Evolutionary conservation across 805 yeast species (phyloP), one percentile per base, ranked within the genome.

Genomic region (Grigorovia yakushimaensis): DNA sequence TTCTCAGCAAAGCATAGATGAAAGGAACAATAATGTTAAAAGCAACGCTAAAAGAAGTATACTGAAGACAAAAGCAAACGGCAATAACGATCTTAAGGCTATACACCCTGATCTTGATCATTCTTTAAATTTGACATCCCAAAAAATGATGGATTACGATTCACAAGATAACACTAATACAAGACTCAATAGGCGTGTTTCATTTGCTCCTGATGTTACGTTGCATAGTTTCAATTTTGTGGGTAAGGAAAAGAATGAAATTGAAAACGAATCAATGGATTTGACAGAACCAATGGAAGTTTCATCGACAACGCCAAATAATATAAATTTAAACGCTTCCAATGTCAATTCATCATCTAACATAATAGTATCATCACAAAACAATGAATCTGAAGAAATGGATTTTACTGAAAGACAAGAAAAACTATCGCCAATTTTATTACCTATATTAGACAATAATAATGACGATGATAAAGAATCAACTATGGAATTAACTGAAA

Each of bases 141-240:
- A 11, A 19, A 23, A 2, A 11, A 15, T 5, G 27, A 22, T 17
- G 15, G 44, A 42, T 15, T 11, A 20, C 3, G 36, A 23, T 20
- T 42, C 44, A 5, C 35, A 30, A 5, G 35, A 23, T 13, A 36
- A 42, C 15, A n/a, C 19, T 7, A 15, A 19, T 11, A 23, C 21
- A 10, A 33, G 30, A 33, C 35, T 44, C 4, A 56, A 52, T 38
- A 51, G 91, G 48, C 65, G 91, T 22, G 91, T 84, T 5, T 80
- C 88, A 4, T 84, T 84, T 69, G 89, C 89, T 0, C 84, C 84
- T 1, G 85, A 80, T 54, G 86, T 81, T 0, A 80, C 84, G 3
- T 68, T 81, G 39, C 85, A 81, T 56, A 76, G 79, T 56, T 71
- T 73, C 53, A 79, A 67, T 43, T 63, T 68, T 37, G 58, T 64